phyloP scores from a whole-genome alignment of 2,329 filamentous ascomycete genomes.

The Scolecobasidium constrictum region DNA sequence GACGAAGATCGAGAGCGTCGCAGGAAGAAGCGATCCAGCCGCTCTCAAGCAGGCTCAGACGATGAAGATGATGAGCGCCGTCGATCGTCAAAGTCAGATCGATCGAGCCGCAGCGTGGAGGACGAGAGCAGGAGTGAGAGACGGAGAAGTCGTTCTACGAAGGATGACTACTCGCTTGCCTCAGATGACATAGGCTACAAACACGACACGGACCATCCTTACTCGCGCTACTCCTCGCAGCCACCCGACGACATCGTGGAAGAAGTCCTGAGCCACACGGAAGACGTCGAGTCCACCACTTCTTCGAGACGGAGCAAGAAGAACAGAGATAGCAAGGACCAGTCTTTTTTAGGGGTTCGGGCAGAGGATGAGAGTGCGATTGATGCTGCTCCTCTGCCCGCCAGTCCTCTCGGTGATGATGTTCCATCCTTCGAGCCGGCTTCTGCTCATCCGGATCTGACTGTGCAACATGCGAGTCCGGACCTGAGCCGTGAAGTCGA shows the following conservation, averaged over 20 bases:
- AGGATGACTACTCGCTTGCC: constrained; percentile 13
- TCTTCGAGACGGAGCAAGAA: constrained; percentile 4
- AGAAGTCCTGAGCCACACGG: constrained; percentile 9
- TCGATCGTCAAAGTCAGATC: constrained; percentile 20
- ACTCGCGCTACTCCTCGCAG: constrained; percentile 7
- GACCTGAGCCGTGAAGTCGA: neutral
- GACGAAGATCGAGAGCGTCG: constrained; percentile 27
- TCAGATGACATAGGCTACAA: constrained; percentile 1
- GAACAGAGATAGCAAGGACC: constrained; percentile 14
- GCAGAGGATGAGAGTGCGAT: constrained; percentile 38
- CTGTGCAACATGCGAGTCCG: neutral
- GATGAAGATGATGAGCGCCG: constrained; percentile 15
- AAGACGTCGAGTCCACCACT: constrained; percentile 2
- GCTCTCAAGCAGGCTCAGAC: constrained; percentile 24
- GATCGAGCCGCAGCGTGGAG: constrained; percentile 12
- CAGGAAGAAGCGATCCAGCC: constrained; percentile 32
- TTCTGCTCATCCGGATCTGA: neutral
- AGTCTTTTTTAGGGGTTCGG: constrained; percentile 56
- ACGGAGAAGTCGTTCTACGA: constrained; percentile 22
- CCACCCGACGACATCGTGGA: constrained; percentile 8
- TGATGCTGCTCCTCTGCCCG: constrained; percentile 34
- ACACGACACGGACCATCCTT: constrained; percentile 7
- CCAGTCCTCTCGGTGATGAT: constrained; percentile 14
- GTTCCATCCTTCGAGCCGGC: neutral
- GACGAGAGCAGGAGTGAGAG: constrained; percentile 28